Base-by-base conservation (phyloP, 495 filamentous ascomycete genomes). In the Hypoxylon cercidicola region DNA sequence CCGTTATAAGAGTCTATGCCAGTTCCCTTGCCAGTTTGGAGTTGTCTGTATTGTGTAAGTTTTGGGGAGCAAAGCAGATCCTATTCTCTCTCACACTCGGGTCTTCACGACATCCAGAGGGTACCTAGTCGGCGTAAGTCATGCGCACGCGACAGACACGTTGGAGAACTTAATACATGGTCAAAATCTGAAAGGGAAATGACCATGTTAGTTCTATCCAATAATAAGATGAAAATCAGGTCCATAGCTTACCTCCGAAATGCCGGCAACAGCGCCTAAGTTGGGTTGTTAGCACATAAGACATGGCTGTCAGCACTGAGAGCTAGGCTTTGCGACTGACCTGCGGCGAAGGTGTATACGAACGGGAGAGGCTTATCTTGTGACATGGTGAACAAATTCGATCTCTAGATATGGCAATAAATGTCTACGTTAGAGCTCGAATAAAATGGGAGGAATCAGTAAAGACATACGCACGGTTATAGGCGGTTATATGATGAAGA, bases 21-120 rank as follows among this genome's bases (percentile, higher is more conserved):
- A 25, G 83, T 74, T 46, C 79, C 84, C 66, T 83, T 79, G 57
- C 88, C 89, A n/a, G 85, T 85, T 77, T 97, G 93, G 50, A 97
- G 85, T 75, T 97, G 93, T 75, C 91, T 96, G 66, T 72, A 37
- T 1, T 13, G 15, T 28, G 68, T 81, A 64, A 82, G 72, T 58
- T 47, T 44, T 25, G 18, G 28, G 10, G 40, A 60, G n/a, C 45
- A 55, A n/a, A 49, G 35, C 13, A 32, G 35, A 37, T 55, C 28
- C 37, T 39, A 59, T 43, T 55, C 43, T 37, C 25, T 46, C 91
- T 85, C 85, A 96, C 91, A 99, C 89, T 87, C 95, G 83, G 49
- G 95, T 99, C 84, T 99, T 99, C 72, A 99, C 92, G 43, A 98
- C 94, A 78, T 99, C 95, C 71, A 99, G 82, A 69, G 95, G 95